These are phyloP conservation scores for Exophiala dermatitidis DNA, from an alignment of 2,329 filamentous ascomycete genomes.

Conservation along the genomic window DNA sequence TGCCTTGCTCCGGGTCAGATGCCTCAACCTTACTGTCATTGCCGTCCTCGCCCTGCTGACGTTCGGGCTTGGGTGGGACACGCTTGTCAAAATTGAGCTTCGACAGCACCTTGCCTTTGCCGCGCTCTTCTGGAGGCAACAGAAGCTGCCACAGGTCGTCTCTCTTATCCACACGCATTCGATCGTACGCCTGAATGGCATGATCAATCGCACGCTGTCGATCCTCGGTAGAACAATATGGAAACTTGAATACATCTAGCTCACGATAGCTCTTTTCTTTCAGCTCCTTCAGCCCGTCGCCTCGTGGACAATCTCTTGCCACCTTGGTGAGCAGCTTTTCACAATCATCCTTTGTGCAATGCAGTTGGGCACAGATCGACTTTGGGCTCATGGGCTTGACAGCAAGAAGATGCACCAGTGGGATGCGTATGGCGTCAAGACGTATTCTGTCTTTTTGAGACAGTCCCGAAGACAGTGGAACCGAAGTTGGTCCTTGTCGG, in stretches of 20 bases:
- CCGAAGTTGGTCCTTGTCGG: conserved; percentile 40
- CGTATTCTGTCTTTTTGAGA: conserved; percentile 29
- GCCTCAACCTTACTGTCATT: conserved; percentile 19
- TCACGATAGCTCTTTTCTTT: conserved; percentile 55
- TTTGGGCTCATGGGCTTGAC: conserved; percentile 43
- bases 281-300: conserved; percentile 44
- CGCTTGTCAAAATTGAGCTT: conserved; percentile 45
- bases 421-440: conserved; percentile 40
- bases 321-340: conserved; percentile 46
- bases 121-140: conserved; percentile 53
- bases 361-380: conserved; percentile 42
- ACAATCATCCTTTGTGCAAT: conserved; percentile 44
- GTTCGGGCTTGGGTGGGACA: conserved; percentile 17
- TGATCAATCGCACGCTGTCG: conserved; percentile 55
- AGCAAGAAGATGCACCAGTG: conserved; percentile 49
- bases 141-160: conserved; percentile 58
- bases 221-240: conserved; percentile 49
- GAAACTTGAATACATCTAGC: conserved; percentile 55
- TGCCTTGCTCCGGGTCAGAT: conserved; percentile 17
- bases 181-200: conserved; percentile 57
- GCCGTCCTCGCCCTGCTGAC: conserved; percentile 12
- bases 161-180: conserved; percentile 51
- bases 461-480: conserved; percentile 31
- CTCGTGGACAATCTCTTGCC: conserved; percentile 43
- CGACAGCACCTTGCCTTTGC: conserved; percentile 55